phyloP scores from a whole-genome alignment of 345 rosid species.

The Conringia planisiliqua region DNA sequence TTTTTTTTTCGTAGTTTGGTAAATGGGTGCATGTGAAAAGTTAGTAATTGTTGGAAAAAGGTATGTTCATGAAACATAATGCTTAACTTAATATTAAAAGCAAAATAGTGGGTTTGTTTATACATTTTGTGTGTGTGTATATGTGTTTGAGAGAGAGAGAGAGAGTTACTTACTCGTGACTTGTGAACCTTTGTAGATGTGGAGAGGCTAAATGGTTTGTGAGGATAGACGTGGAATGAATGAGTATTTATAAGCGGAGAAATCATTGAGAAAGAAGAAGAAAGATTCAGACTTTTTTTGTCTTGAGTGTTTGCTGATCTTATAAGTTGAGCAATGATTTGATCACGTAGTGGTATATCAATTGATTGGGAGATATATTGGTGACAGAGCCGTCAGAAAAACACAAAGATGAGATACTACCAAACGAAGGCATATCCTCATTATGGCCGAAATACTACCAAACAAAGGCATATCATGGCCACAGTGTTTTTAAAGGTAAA shows the following conservation, averaged over 20 bases:
- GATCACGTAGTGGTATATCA: slow-evolving; percentile 4
- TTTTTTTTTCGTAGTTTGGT: not conserved
- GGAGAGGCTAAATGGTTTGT: slow-evolving; percentile 19
- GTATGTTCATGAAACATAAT: not conserved
- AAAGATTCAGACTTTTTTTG: not conserved
- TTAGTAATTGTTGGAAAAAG: not conserved
- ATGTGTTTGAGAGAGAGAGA: not conserved
- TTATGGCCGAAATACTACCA: not conserved
- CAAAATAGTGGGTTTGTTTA: not conserved
- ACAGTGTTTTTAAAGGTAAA: not conserved
- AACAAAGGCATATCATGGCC: not conserved
- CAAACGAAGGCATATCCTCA: slow-evolving; percentile 1
- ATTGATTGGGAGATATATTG: not conserved
- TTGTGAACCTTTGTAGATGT: slow-evolving; percentile 8
- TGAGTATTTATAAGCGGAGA: slow-evolving; percentile 26
- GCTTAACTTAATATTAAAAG: not conserved
- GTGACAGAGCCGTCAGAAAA: slow-evolving; percentile 7
- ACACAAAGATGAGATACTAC: not conserved
- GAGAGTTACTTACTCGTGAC: slow-evolving; percentile 16
- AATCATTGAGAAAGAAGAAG: slow-evolving; percentile 10
- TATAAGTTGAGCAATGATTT: not conserved
- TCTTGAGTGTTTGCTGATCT: slow-evolving; percentile 10
- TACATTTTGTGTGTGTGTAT: not conserved
- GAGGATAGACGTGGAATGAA: slow-evolving; percentile 5
- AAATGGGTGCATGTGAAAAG: slow-evolving; percentile 11